Conservation (phyloP, 768 basidiomycete species). For the Kwoniella dejecticola region DNA sequence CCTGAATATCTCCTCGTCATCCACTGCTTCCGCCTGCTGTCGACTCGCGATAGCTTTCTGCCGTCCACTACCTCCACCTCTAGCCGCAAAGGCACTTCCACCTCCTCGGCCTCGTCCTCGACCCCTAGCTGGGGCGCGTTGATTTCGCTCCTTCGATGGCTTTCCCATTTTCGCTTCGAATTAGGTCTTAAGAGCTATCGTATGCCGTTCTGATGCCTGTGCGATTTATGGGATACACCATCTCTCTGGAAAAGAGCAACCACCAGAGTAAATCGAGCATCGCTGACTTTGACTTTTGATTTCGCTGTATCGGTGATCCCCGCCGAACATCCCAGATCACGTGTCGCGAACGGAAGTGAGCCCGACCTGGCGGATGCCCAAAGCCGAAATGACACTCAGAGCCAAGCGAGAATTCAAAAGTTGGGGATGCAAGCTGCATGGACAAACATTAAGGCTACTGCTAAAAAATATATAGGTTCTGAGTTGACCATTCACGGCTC, state of each 20-base stretch:
- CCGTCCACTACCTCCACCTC: constrained; percentile 28
- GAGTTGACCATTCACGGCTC: no score
- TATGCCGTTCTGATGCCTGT: no score
- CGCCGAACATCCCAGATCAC: background rate
- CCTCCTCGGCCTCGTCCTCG: constrained; percentile 33
- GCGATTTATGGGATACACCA: no score
- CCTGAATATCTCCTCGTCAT: constrained; percentile 18
- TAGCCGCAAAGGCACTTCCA: constrained; percentile 4
- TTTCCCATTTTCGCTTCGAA: constrained; percentile 47
- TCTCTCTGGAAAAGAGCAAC: no score
- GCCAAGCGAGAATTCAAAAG: background rate
- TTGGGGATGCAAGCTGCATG: constrained; percentile 1
- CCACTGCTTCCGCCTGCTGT: constrained; percentile 6
- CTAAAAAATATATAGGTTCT: no score
- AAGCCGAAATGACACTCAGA: background rate
- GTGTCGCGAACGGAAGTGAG: background rate
- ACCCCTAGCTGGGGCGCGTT: constrained; percentile 21
- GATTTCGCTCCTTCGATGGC: constrained; percentile 44
- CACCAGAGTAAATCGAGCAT: no score
- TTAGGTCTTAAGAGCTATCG: no score
- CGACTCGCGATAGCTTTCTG: constrained; percentile 20
- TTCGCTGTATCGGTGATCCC: background rate
- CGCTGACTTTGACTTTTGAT: background rate
- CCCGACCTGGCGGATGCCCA: background rate
- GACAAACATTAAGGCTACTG: no score